Conservation (phyloP, 305 asterid genomes). For the Coffea humblotiana region DNA sequence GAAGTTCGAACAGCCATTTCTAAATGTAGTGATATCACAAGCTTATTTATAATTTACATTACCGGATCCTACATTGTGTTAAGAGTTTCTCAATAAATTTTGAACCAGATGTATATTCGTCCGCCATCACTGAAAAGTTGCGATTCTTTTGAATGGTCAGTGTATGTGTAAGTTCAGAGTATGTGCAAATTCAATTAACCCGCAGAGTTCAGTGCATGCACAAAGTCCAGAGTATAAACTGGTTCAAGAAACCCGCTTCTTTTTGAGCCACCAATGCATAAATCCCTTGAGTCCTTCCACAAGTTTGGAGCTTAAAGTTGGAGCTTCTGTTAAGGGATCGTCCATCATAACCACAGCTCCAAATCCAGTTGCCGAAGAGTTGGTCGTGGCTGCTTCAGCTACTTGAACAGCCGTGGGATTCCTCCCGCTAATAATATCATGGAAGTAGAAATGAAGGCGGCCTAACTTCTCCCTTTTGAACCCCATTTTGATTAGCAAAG, state of each 20-base stretch:
- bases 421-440: slow-evolving; percentile 32
- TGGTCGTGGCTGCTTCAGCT: slow-evolving; percentile 22
- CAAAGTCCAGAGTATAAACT: no score
- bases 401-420: slow-evolving; percentile 27
- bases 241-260: slow-evolving; percentile 16
- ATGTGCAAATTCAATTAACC: no score
- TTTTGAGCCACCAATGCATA: slow-evolving; percentile 27
- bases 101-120: no score
- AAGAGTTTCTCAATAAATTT: no score
- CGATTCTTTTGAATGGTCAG: no score
- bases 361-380: slow-evolving; percentile 22
- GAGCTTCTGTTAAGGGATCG: slow-evolving; percentile 32
- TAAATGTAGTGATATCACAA: no score
- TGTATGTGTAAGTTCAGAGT: no score
- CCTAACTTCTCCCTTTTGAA: slow-evolving; percentile 27
- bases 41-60: no score
- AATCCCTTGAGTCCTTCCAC: slow-evolving; percentile 40
- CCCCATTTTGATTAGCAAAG: slow-evolving; percentile 19
- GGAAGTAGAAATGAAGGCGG: slow-evolving; percentile 39
- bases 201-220: no score
- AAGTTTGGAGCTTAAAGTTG: slow-evolving; percentile 27
- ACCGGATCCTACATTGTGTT: no score
- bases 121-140: no score
- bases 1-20: no score
- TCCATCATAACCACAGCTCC: slow-evolving; percentile 30